A percentile compares a stretch with the other conserved stretches of the same genome.
These are phyloP conservation scores for Limonium bicolor DNA, from an alignment of 148 eudicot genomes.

Conservation along the genomic window DNA sequence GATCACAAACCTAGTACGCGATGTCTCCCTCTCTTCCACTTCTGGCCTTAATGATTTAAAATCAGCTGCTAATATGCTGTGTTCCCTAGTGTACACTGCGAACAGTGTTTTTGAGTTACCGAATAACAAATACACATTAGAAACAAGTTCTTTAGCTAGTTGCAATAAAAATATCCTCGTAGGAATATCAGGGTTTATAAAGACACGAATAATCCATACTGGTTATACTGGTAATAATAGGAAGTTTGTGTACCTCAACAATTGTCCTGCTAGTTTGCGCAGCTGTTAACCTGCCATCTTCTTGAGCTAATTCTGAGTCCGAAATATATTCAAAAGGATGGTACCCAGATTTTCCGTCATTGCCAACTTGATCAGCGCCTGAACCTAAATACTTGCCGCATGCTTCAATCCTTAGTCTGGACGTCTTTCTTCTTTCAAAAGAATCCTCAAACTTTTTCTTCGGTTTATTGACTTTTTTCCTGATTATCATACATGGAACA, in stretches of 20 bases:
- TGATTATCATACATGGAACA: constrained; percentile 12
- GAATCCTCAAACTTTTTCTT: constrained; percentile 18
- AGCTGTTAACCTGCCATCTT: constrained; percentile 50
- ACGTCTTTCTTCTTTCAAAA: constrained; percentile 20
- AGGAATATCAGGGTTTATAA: too few relatives aligned
- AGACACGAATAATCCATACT: too few relatives aligned
- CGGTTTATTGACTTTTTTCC: constrained; percentile 34
- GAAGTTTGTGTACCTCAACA: constrained; percentile 93
- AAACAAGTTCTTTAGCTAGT: too few relatives aligned
- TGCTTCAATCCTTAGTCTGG: constrained; percentile 34
- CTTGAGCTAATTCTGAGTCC: constrained; percentile 32
- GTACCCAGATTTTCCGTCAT: constrained; percentile 44
- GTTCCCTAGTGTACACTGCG: too few relatives aligned
- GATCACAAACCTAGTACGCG: too few relatives aligned
- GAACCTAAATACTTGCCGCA: constrained; percentile 40
- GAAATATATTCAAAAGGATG: constrained; percentile 86
- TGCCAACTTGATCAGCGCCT: constrained; percentile 41
- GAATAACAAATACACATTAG: too few relatives aligned
- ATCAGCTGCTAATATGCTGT: too few relatives aligned
- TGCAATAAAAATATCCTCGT: too few relatives aligned
- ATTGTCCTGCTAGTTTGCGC: constrained; percentile 78
- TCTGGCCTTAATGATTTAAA: too few relatives aligned
- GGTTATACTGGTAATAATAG: too few relatives aligned
- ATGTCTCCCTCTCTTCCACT: too few relatives aligned
- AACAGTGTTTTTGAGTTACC: too few relatives aligned